Percentiles rank a stretch among this genome's conserved stretches.
phyloP scores from a whole-genome alignment of 192 early-diverging fungal genomes.

The Geranomyces michiganensis region DNA sequence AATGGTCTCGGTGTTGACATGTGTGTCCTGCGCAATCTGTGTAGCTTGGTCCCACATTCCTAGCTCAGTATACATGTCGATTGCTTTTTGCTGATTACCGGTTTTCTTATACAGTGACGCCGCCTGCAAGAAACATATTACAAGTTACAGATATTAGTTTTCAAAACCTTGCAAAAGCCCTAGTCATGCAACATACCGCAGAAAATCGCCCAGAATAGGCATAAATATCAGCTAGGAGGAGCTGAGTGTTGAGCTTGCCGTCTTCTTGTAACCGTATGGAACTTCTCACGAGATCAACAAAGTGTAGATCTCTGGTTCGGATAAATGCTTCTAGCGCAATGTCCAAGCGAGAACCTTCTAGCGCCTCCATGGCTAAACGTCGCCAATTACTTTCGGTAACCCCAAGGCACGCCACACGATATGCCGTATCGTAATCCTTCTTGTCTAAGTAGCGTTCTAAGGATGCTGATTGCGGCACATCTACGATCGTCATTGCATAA shows the following conservation, averaged over 20 bases:
- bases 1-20: conserved; percentile 47
- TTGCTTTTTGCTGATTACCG: conserved; percentile 54
- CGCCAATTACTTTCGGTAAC: conserved; percentile 62
- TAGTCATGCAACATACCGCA: conserved; percentile 44
- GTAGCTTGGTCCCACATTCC: conserved; percentile 65
- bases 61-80: conserved; percentile 63
- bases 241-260: conserved; percentile 43
- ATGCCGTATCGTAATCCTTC: conserved; percentile 50
- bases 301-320: conserved; percentile 52
- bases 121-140: conserved; percentile 39
- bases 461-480: conserved; percentile 55
- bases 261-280: conserved; percentile 46
- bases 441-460: conserved; percentile 56
- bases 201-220: conserved; percentile 52
- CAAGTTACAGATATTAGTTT: background rate
- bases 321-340: conserved; percentile 54
- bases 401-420: conserved; percentile 56
- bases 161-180: background rate
- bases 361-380: conserved; percentile 49
- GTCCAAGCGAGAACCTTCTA: conserved; percentile 52
- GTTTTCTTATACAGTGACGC: conserved; percentile 49
- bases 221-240: conserved; percentile 49
- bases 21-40: conserved; percentile 51
- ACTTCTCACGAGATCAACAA: conserved; percentile 44
- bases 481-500: conserved; percentile 54